Conservation (phyloP, 1,284 basidiomycete species). For the Trichosporon coremiiforme region DNA sequence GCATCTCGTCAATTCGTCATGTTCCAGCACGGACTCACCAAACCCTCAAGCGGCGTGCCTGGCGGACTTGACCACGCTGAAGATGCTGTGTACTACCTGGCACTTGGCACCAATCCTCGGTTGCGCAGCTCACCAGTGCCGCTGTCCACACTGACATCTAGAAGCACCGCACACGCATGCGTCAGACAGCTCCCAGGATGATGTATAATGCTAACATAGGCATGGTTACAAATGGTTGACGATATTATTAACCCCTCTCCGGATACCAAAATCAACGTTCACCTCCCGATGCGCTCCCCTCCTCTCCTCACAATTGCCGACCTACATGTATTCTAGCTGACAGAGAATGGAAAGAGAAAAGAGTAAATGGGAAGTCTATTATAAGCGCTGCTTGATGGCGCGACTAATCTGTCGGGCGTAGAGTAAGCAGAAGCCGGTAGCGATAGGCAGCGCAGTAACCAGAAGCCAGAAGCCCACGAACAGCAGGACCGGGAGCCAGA, state of each 20-base stretch:
- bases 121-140: neutral
- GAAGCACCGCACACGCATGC: neutral
- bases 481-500: slow-evolving; percentile 86
- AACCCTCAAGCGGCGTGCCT: neutral
- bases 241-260: slow-evolving; percentile 16
- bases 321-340: slow-evolving; percentile 18
- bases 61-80: neutral
- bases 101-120: neutral
- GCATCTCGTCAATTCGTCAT: neutral
- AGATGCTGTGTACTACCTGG: neutral
- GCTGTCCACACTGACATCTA: neutral
- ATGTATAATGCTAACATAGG: slow-evolving; percentile 19
- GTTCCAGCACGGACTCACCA: neutral
- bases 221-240: slow-evolving; percentile 19
- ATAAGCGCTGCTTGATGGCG: slow-evolving; percentile 47
- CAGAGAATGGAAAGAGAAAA: neutral
- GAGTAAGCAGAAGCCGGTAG: slow-evolving; percentile 50
- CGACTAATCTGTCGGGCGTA: slow-evolving; percentile 50
- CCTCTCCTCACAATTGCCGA: neutral
- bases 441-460: slow-evolving; percentile 51
- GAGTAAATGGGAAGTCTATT: neutral
- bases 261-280: slow-evolving; percentile 7
- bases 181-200: neutral
- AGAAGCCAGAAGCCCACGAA: slow-evolving; percentile 55
- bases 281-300: neutral